These are phyloP conservation scores for Ceratocystis alfenasii DNA, from an alignment of 2,329 filamentous ascomycete species.

Conservation along the genomic window DNA sequence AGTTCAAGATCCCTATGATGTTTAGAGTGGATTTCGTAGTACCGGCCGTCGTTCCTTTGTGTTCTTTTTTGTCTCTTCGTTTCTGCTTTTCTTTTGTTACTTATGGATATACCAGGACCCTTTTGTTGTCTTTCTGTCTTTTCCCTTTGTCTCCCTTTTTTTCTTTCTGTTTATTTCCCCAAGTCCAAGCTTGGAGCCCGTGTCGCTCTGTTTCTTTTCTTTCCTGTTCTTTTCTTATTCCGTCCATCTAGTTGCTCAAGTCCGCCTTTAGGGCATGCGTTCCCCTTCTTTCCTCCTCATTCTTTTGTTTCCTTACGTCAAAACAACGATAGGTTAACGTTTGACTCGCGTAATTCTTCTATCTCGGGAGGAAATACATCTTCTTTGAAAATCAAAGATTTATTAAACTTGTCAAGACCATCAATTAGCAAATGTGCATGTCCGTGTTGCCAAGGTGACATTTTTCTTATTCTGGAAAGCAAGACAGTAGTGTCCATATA, in stretches of 20 bases:
- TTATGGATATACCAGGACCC: neutral
- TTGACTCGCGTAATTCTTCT: no score
- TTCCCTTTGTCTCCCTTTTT: conserved; percentile 1
- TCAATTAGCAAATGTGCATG: no score
- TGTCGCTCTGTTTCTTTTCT: neutral
- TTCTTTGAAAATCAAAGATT: no score
- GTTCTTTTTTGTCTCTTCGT: conserved; percentile 1
- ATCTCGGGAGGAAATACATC: no score
- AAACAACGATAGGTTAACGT: no score
- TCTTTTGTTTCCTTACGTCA: no score
- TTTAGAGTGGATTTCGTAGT: conserved; percentile 4
- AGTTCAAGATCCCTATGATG: conserved; percentile 12
- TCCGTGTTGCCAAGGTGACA: no score
- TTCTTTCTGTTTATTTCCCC: neutral
- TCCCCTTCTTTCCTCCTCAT: neutral
- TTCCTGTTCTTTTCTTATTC: neutral
- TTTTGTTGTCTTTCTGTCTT: conserved; percentile 4
- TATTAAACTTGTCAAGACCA: no score
- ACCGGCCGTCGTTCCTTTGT: neutral
- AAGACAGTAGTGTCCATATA: no score
- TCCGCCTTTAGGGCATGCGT: no score
- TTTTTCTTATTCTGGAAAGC: no score
- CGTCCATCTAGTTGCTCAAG: neutral
- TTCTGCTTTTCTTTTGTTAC: neutral
- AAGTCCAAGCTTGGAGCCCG: neutral